Percentiles rank a stretch among this genome's conserved stretches.
These are phyloP conservation scores for Ascochyta pisi DNA, from an alignment of 2,329 filamentous ascomycete species.

Conservation along the genomic window DNA sequence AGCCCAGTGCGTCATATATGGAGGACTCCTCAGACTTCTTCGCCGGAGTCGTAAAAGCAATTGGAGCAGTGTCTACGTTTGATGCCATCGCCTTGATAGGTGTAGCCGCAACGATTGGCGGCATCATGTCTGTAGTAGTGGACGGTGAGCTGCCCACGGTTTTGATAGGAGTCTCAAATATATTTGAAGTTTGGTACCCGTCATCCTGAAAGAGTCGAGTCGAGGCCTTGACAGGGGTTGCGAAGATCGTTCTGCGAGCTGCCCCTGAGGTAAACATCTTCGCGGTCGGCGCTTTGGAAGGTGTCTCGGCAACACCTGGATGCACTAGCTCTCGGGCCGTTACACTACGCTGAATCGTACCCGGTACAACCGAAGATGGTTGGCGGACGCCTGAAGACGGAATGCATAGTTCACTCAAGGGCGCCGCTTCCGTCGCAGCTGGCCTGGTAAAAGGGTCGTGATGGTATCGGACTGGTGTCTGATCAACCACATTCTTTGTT, in stretches of 20 bases:
- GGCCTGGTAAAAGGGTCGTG: slow-evolving; percentile 33
- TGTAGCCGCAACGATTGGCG: slow-evolving; percentile 27
- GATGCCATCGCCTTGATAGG: slow-evolving; percentile 23
- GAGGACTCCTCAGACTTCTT: slow-evolving; percentile 27
- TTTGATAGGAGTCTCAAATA: slow-evolving; percentile 38
- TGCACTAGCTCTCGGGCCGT: slow-evolving; percentile 38
- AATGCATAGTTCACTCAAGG: slow-evolving; percentile 45
- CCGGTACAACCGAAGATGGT: slow-evolving; percentile 32
- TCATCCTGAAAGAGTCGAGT: slow-evolving; percentile 12
- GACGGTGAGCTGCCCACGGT: slow-evolving; percentile 20
- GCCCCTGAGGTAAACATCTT: slow-evolving; percentile 36
- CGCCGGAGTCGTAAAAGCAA: slow-evolving; percentile 17
- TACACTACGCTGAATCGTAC: slow-evolving; percentile 37
- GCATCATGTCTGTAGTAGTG: slow-evolving; percentile 7
- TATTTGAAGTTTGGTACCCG: slow-evolving; percentile 7
- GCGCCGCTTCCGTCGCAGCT: slow-evolving; percentile 23
- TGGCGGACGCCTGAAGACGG: slow-evolving; percentile 51
- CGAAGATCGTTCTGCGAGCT: slow-evolving; percentile 40
- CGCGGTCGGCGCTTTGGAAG: slow-evolving; percentile 48
- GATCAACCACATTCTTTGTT: slow-evolving; percentile 42
- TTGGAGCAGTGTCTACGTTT: slow-evolving; percentile 1
- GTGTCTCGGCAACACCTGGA: slow-evolving; percentile 51
- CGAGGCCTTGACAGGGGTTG: slow-evolving; percentile 39
- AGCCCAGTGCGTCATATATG: slow-evolving; percentile 55
- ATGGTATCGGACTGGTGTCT: slow-evolving; percentile 38